Percentiles rank a stretch among this genome's conserved stretches.
Evolutionary conservation across 768 basidiomycete genomes (phyloP).

Genomic region (Naganishia kalamii): DNA sequence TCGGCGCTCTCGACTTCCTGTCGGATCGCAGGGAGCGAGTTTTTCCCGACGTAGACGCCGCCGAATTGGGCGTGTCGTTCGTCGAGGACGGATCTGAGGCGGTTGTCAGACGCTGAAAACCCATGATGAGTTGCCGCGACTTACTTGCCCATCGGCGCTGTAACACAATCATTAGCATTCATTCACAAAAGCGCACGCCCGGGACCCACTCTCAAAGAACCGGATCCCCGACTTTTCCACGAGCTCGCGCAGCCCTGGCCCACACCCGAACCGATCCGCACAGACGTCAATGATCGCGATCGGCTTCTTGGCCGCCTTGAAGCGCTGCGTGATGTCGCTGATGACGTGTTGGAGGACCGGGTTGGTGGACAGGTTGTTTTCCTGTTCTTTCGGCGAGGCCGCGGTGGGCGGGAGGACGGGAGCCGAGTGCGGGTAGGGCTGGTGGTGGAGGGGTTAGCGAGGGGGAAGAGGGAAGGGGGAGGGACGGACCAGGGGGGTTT

Average conservation of each 20-base stretch:
- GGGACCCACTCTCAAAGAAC: slow-evolving; percentile 44
- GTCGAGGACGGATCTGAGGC: slow-evolving; percentile 32
- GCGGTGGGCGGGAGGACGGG: slow-evolving; percentile 30
- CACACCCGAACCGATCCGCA: slow-evolving; percentile 44
- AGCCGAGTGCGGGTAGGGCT: slow-evolving; percentile 43
- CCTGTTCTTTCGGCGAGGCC: slow-evolving; percentile 18
- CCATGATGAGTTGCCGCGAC: background rate
- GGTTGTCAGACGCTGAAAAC: background rate
- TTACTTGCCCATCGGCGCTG: slow-evolving; percentile 26
- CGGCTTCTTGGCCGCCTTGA: slow-evolving; percentile 59
- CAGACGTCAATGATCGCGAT: slow-evolving; percentile 53
- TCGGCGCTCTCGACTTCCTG: slow-evolving; percentile 45
- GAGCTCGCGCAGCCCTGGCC: slow-evolving; percentile 34
- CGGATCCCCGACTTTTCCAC: slow-evolving; percentile 40
- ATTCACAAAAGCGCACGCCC: background rate
- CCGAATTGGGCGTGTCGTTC: slow-evolving; percentile 43
- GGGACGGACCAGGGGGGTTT: slow-evolving; percentile 50
- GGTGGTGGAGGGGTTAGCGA: background rate
- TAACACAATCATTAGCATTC: background rate
- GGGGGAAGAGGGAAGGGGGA: background rate
- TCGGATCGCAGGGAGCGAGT: slow-evolving; percentile 35
- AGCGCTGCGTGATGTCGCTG: slow-evolving; percentile 61
- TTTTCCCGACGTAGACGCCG: slow-evolving; percentile 44
- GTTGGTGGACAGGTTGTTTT: slow-evolving; percentile 18
- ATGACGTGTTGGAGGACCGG: slow-evolving; percentile 58